Base-by-base conservation (phyloP, 2,329 filamentous ascomycete genomes). In the Orbilia brochopaga region DNA sequence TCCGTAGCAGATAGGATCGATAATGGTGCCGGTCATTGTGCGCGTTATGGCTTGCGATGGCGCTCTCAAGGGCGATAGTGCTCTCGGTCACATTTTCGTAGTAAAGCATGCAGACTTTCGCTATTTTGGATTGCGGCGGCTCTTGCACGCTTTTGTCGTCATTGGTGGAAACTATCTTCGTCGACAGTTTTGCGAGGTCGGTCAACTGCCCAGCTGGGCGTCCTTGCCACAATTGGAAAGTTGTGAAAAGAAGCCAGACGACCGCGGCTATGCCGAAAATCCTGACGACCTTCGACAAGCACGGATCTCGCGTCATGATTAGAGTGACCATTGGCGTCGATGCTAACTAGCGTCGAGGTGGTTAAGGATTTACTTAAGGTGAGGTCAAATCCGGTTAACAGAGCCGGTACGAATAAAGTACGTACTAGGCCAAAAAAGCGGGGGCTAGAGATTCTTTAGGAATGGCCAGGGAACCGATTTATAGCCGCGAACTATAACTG, bases 11-110 rank as follows among this genome's bases (percentile, higher is more conserved):
- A 48, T 27, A 58, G 23, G 27, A 58, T 13, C 13, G 55, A 58
- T 58, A 58, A 58, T 48, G 23, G 44, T 46, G 48, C 21, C 55
- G 55, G 21, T 58, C 55, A 30, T 58, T 32, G 27, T 58, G 55
- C 55, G 40, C 55, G 37, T 48, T n/a, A 19, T 58, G 55, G 40
- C 55, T 58, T 21, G 40, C 55, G 4, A 58, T 48, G 24, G 55
- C 55, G 1, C 15, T 30, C 24, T 58, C 55, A 40, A 48, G 48
- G 40, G 55, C 55, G 5, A 58, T 58, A 27, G 55, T 27, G 21
- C 48, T 40, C 37, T 27, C 55, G 23, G 55, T 58, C 40, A 58
- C 55, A 58, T 58, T 55, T 19, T 50, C 19, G 46, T 50, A 50
- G 46, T 50, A 50, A 23, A 50, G 46, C 46, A 50, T 50, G 27